phyloP scores from a whole-genome alignment of 805 yeast species.

The Hanseniaspora nectarophila region DNA sequence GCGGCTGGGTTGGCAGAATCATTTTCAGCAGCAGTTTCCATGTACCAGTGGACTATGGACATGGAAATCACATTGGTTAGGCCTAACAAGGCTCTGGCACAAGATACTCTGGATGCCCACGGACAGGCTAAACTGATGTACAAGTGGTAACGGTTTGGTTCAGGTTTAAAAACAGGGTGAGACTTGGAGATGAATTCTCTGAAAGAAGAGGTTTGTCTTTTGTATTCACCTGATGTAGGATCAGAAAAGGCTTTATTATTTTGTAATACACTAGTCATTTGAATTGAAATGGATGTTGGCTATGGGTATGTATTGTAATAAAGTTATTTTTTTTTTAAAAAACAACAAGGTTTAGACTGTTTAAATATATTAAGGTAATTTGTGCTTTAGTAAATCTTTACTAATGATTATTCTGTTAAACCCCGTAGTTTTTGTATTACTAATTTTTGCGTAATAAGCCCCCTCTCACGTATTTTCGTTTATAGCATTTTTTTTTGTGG shows the following conservation, averaged over 20 bases:
- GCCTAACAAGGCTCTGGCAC: slow-evolving; percentile 65
- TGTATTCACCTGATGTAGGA: slow-evolving; percentile 26
- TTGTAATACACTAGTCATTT: neutral
- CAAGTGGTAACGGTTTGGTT: slow-evolving; percentile 69
- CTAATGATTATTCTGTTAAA: no score
- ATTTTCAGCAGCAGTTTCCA: slow-evolving; percentile 27
- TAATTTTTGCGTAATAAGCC: no score
- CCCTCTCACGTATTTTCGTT: no score
- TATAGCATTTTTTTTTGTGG: no score
- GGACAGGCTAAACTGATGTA: slow-evolving; percentile 88
- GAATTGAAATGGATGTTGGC: neutral
- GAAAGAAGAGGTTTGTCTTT: slow-evolving; percentile 46
- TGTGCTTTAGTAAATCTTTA: no score
- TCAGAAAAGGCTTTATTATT: slow-evolving; percentile 9
- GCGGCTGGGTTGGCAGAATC: slow-evolving; percentile 33
- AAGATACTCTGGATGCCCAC: slow-evolving; percentile 82
- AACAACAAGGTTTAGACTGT: no score
- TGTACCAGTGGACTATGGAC: slow-evolving; percentile 81
- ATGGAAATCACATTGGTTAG: slow-evolving; percentile 46
- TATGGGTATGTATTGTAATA: neutral
- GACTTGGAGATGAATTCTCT: slow-evolving; percentile 51
- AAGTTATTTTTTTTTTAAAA: neutral
- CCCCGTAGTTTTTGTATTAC: no score
- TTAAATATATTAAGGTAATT: no score
- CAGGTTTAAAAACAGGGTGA: slow-evolving; percentile 59